Base-by-base conservation (phyloP, 2,329 filamentous ascomycete species). In the Penicillium sclerotigenum region DNA sequence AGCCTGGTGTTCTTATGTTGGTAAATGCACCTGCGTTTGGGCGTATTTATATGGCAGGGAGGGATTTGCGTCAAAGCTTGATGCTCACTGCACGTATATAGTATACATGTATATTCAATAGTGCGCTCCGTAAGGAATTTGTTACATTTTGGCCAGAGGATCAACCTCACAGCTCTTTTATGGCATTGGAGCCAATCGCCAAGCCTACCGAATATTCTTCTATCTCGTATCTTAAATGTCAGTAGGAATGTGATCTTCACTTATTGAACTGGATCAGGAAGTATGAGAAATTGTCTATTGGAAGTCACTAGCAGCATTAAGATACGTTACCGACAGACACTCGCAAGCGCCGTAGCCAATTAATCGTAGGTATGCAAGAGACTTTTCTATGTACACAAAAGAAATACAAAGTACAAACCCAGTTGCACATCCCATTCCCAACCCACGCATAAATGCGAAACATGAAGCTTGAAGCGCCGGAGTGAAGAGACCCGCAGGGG, bases 311-410 rank as follows among this genome's bases (percentile, higher is more conserved):
- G 59, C 60, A 65, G 62, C 57, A 70, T 72, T 66, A 71, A 65
- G 60, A 59, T 63, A 64, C 63, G 57, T 62, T 57, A 65, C 60
- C 56, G 50, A 57, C 61, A 64, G 64, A 65, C 62, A 65, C 52
- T 54, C 50, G 46, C 57, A 61, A 59, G 59, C 58, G 61, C 61
- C 63, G 56, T 60, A 59, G 65, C 59, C 68, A 64, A 64, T 59
- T 59, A 66, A 58, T 59, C 65, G 65, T 66, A 65, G 58, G 62
- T 63, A 70, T 62, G 64, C 63, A 66, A 63, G 61, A 68, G 65
- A 69, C 68, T 67, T 73, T 68, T 77, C 75, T 77, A 76, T 76
- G 68, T 76, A 77, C 64, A 66, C 66, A 74, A 64, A 66, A 66
- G 54, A 67, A 69, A 65, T 62, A 67, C 67, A 65, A 67, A 65